Evolutionary conservation across 1,284 basidiomycete species (phyloP).

Genomic region (Boletus albobrunnescens): DNA sequence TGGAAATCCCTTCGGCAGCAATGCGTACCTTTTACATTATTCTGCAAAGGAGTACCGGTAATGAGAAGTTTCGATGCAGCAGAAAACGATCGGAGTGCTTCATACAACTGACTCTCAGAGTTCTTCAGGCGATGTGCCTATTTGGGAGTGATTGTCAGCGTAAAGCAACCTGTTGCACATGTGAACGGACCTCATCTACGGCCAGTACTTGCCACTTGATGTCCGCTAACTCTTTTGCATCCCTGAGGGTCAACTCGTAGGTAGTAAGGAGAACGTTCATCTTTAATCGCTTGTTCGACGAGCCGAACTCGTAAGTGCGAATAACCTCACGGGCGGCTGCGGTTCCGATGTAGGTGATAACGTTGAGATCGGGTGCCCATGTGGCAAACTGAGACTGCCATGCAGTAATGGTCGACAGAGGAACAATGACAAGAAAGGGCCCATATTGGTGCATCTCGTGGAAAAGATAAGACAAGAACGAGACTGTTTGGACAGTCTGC

Average conservation of each 20-base stretch:
- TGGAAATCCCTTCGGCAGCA: constrained; percentile 1
- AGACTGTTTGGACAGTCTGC: constrained; percentile 92
- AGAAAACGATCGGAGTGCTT: constrained; percentile 86
- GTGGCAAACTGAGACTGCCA: constrained; percentile 95
- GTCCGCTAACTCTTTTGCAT: constrained; percentile 82
- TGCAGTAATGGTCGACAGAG: constrained; percentile 94
- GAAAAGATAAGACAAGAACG: constrained; percentile 94
- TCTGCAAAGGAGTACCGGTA: constrained; percentile 97
- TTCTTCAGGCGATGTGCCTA: constrained; percentile 98
- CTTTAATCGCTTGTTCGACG: constrained; percentile 82
- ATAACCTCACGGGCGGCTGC: constrained; percentile 87
- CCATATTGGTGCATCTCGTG: constrained; percentile 93
- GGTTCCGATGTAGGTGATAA: constrained; percentile 95
- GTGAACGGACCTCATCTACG: constrained; percentile 80
- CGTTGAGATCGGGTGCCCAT: constrained; percentile 97
- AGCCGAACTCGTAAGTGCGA: constrained; percentile 88
- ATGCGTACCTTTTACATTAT: constrained; percentile 90
- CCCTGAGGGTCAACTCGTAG: constrained; percentile 94
- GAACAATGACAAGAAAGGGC: constrained; percentile 97
- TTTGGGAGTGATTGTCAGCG: constrained; percentile 9
- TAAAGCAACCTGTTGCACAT: background rate
- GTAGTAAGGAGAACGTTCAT: constrained; percentile 98
- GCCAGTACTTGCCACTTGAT: constrained; percentile 98
- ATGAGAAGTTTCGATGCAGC: constrained; percentile 93
- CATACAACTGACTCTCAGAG: constrained; percentile 95